Base-by-base conservation (phyloP, 1,139 yeast species). In the Saccharomycopsis crataegensis region DNA sequence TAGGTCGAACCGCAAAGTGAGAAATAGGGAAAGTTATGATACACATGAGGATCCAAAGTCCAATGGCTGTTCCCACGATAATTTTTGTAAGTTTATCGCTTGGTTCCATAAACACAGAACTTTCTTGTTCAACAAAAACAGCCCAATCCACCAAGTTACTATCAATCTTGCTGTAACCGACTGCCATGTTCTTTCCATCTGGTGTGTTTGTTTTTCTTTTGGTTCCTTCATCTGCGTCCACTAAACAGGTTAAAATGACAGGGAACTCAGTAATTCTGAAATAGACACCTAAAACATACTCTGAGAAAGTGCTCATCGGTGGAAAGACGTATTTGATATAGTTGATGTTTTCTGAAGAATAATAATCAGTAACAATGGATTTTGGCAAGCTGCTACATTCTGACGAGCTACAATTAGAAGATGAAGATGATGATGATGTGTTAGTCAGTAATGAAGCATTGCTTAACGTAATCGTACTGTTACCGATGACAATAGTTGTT, bases 1-100 rank as follows among this genome's bases (percentile, higher is more conserved):
- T 86, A 0, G 99, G 97, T 57, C 86, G 70, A 3, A 90, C 93
- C 43, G 93, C 91, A 74, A 82, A 83, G 54, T 89, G 88, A 0
- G 96, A 91, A 55, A 89, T 69, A 1, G 95, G 90, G 65, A 90
- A 79, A 0, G 97, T 88, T 17, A 86, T 69, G 1, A 88, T 60
- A 59, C 88, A 78, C 72, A 90, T 81, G 58, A 86, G 79, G 0
- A 74, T 88, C 2, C 95, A 91, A 37, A 88, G 80, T 1, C 90
- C 96, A 44, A 88, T 71, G 28, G 87, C 89, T 1, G 87, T 83
- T 2, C 94, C 96, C 50, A 85, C 77, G 56, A 88, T 83, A 52
- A 88, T 85, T 59, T 80, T 80, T 3, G 85, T 76, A 49, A 90
- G 70, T 58, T 75, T 77, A 33, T 74, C 68, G 4, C 86, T 78